These are phyloP conservation scores for Geum urbanum DNA, from an alignment of 306 rosid genomes.

Conservation along the genomic window DNA sequence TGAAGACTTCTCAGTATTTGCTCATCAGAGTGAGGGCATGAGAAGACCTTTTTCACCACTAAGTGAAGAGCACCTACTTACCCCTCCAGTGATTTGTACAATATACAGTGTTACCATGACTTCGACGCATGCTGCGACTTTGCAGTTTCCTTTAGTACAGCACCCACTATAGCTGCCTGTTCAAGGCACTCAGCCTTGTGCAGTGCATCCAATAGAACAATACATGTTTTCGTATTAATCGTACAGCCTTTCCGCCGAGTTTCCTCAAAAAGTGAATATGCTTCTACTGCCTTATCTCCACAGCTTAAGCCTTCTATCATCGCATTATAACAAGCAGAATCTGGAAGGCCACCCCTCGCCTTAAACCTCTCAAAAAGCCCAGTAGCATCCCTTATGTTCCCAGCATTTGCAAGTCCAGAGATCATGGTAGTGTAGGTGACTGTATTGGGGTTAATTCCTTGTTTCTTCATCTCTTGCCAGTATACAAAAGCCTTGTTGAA, in stretches of 20 bases:
- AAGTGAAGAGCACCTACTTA: background rate
- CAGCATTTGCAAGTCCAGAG: slow-evolving; percentile 78
- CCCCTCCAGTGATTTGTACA: slow-evolving; percentile 11
- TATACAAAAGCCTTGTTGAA: slow-evolving; percentile 91
- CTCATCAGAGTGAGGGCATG: background rate
- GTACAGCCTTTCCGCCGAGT: slow-evolving; percentile 66
- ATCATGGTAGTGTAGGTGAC: slow-evolving; percentile 86
- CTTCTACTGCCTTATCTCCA: slow-evolving; percentile 72
- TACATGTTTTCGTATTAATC: slow-evolving; percentile 73
- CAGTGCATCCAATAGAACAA: slow-evolving; percentile 79
- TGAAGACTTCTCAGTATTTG: slow-evolving; percentile 1
- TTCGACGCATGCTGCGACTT: slow-evolving; percentile 83
- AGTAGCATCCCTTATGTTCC: slow-evolving; percentile 70
- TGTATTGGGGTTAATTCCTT: slow-evolving; percentile 71
- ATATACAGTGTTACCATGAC: slow-evolving; percentile 42
- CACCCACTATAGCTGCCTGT: slow-evolving; percentile 89
- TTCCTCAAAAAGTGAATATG: slow-evolving; percentile 82
- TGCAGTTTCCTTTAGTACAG: slow-evolving; percentile 78
- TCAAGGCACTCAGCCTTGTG: slow-evolving; percentile 88
- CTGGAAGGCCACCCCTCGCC: slow-evolving; percentile 69
- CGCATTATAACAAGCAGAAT: slow-evolving; percentile 78
- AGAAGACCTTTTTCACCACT: slow-evolving; percentile 9
- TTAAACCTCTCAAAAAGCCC: slow-evolving; percentile 72
- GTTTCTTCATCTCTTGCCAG: slow-evolving; percentile 98
- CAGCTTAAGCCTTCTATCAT: slow-evolving; percentile 82